phyloP scores from a whole-genome alignment of 2,329 filamentous ascomycete species.

The Sphaerulina vaccinii region DNA sequence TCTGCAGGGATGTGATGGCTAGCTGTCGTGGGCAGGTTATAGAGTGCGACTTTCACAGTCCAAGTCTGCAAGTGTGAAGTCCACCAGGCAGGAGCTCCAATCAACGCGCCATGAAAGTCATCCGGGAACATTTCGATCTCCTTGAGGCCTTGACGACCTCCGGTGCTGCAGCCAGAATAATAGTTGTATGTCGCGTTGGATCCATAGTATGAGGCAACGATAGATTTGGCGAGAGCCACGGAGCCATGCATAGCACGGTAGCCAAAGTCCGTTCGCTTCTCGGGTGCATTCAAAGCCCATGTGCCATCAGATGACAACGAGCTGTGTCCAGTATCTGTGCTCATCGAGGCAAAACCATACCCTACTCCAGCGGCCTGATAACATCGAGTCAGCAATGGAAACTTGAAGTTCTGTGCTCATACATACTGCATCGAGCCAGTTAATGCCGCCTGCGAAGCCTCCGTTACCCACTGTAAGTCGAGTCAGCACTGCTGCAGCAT shows the following conservation, averaged over 20 bases:
- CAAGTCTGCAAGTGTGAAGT: slow-evolving; percentile 48
- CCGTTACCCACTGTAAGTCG: slow-evolving; percentile 43
- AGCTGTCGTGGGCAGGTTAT: slow-evolving; percentile 49
- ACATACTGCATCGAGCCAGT: slow-evolving; percentile 48
- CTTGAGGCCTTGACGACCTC: slow-evolving; percentile 58
- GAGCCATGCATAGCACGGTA: slow-evolving; percentile 50
- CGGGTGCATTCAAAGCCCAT: slow-evolving; percentile 43
- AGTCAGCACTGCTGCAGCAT: neutral
- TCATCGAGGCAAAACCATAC: slow-evolving; percentile 48
- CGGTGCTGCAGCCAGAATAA: slow-evolving; percentile 59
- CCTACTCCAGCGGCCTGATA: slow-evolving; percentile 34
- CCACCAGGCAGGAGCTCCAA: slow-evolving; percentile 55
- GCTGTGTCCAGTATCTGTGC: slow-evolving; percentile 49
- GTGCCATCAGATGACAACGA: slow-evolving; percentile 35
- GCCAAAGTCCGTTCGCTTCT: slow-evolving; percentile 41
- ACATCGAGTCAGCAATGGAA: neutral
- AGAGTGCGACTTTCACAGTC: slow-evolving; percentile 47
- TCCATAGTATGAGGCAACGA: slow-evolving; percentile 52
- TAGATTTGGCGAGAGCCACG: slow-evolving; percentile 48
- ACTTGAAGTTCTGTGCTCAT: neutral
- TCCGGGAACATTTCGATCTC: slow-evolving; percentile 54
- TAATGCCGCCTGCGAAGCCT: slow-evolving; percentile 49
- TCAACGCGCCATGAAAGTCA: slow-evolving; percentile 59
- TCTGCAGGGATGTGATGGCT: slow-evolving; percentile 46
- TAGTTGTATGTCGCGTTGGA: slow-evolving; percentile 49